A percentile compares a stretch with the other conserved stretches of the same genome.
phyloP scores from a whole-genome alignment of 2,329 filamentous ascomycete species.

The Pseudogymnoascus pannorum region DNA sequence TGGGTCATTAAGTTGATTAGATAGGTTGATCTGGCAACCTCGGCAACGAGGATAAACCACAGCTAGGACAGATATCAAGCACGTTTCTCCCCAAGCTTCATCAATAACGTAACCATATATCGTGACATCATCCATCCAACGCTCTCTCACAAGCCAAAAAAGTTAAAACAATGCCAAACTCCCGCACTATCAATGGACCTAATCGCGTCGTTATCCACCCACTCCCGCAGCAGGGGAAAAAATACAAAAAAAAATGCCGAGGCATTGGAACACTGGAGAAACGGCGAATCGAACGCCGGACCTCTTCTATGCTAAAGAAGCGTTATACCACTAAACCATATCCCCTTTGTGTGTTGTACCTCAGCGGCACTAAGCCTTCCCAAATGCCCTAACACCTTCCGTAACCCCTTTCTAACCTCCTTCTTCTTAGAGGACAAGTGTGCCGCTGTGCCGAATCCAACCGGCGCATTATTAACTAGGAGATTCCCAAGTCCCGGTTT shows the following conservation, averaged over 20 bases:
- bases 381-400: no score
- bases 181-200: not conserved
- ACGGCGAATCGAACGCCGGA: conserved; percentile 4
- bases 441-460: not conserved
- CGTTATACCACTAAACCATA: no score
- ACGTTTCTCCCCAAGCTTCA: not conserved
- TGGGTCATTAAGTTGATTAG: not conserved
- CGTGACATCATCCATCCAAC: not conserved
- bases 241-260: not conserved
- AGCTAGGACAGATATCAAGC: not conserved
- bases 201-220: not conserved
- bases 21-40: not conserved
- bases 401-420: no score
- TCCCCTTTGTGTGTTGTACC: not conserved
- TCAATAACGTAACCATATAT: not conserved
- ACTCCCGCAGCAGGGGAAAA: not conserved
- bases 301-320: conserved; percentile 6
- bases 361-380: not conserved
- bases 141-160: not conserved
- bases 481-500: not conserved
- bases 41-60: not conserved
- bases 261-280: not conserved
- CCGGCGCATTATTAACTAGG: not conserved
- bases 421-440: not conserved
- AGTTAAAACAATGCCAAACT: not conserved